Percentiles rank a stretch among this genome's conserved stretches.
phyloP scores from a whole-genome alignment of 352 stramenopile species.

The Pilasporangium apinafurcum region DNA sequence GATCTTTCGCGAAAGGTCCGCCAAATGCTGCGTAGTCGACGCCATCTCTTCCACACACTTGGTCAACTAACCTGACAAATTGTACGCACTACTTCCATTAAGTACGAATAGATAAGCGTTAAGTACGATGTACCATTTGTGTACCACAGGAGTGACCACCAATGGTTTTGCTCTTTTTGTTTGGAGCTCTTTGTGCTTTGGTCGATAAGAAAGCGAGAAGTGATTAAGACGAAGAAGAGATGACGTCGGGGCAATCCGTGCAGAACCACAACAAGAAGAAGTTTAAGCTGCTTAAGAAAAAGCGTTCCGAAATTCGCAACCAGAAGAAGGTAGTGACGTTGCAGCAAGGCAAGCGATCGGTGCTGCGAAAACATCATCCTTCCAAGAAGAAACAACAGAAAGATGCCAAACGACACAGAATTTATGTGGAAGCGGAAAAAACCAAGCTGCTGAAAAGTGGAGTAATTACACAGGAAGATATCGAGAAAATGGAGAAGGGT shows the following conservation, averaged over 20 bases:
- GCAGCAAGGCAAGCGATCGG: conserved; percentile 43
- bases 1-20: conserved; percentile 81
- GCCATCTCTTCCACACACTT: too few species aligned
- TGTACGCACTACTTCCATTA: too few species aligned
- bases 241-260: conserved; percentile 52
- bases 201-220: too few species aligned
- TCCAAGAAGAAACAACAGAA: conserved; percentile 88
- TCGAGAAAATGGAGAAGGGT: conserved; percentile 72
- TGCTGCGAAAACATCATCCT: conserved; percentile 55
- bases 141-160: conserved; percentile 19
- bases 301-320: conserved; percentile 67
- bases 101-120: too few species aligned
- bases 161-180: conserved; percentile 14
- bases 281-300: conserved; percentile 83
- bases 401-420: conserved; percentile 72
- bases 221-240: too few species aligned
- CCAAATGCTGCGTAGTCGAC: conserved; percentile 55
- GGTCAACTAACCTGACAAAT: too few species aligned
- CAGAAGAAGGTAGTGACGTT: conserved; percentile 71
- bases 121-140: conserved; percentile 16
- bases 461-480: conserved; percentile 76
- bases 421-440: conserved; percentile 69
- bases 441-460: conserved; percentile 70
- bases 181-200: conserved; percentile 9
- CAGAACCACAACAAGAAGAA: conserved; percentile 85